phyloP scores from a whole-genome alignment of 805 yeast genomes.

The Hanseniaspora thailandica region DNA sequence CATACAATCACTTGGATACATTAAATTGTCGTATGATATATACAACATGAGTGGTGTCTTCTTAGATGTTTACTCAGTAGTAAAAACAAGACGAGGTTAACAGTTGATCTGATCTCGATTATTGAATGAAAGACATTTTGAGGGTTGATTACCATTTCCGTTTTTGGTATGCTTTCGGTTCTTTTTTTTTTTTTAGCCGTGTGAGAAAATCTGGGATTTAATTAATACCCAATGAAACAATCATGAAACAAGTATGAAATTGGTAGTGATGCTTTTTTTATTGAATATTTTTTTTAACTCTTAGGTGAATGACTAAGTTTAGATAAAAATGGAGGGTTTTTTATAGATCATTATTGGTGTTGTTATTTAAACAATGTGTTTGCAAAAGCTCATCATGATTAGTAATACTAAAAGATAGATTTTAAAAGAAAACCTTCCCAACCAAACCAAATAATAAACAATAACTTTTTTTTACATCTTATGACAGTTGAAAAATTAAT shows the following conservation, averaged over 20 bases:
- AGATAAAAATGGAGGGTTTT: no score
- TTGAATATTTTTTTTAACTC: no score
- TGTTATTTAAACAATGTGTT: no score
- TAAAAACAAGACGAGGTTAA: background rate
- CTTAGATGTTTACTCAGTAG: background rate
- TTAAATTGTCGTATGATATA: background rate
- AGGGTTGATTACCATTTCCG: background rate
- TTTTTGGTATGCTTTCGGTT: background rate
- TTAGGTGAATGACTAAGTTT: no score
- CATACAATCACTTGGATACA: background rate
- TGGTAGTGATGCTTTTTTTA: no score
- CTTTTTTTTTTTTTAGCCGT: background rate
- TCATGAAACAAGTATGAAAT: constrained; percentile 3
- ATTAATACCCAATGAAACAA: background rate
- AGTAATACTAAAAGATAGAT: no score
- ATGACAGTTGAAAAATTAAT: background rate
- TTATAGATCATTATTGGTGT: no score
- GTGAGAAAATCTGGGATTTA: background rate
- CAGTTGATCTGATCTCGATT: background rate
- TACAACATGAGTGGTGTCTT: background rate
- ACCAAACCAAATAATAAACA: background rate
- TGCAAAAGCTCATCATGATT: no score
- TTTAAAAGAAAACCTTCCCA: no score
- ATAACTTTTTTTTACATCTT: background rate
- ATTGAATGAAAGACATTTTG: background rate